Evolutionary conservation across 768 basidiomycete genomes (phyloP), one percentile per base, ranked within the genome.

Genomic region (Pulveroboletus frians): DNA sequence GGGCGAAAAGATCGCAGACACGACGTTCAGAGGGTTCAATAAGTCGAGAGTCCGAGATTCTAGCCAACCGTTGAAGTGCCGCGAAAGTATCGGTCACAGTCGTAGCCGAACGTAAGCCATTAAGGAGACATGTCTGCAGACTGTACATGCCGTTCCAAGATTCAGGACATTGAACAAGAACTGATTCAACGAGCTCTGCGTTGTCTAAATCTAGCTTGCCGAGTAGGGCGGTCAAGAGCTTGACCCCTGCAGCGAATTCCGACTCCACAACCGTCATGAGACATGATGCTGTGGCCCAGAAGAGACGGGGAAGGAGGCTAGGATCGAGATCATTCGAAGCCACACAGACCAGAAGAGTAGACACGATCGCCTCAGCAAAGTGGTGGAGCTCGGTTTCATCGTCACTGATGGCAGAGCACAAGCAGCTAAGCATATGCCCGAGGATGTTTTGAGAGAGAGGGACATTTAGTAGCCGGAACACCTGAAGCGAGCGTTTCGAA

Each of bases 401-500:
- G 9, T 82, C 84, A 2, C 90, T 83, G 34, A 95, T 80, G 9
- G 88, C 91, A 58, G 85, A 88, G 14, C 90, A 90, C 8, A 95
- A 71, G 23, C 93, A 79, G 27, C 87, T 88, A 4, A 97, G 76
- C 20, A 94, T 74, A 41, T 85, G 77, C 1, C 88, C 87, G 15
- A 96, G 74, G 65, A 89, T 85, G 8, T 75, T 69, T 49, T 83
- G 79, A 45, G 80, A 83, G 35, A 91, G 76, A 23, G 77, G 73
- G 0, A 91, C 86, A 61, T 82, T 79, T 18, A 96, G 72, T 1
- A 86, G 80, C 32, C 91, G 84, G 69, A 90, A 92, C n/a, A 92
- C 74, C 64, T 96, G 93, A 51, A 96, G 73, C 9, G 92, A 94
- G 29, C 92, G 79, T 69, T 88, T 90, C 3, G 94, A 92, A 17